These are phyloP conservation scores for Paraphoma sp. DNA, from an alignment of 2,329 filamentous ascomycete species.

Conservation along the genomic window DNA sequence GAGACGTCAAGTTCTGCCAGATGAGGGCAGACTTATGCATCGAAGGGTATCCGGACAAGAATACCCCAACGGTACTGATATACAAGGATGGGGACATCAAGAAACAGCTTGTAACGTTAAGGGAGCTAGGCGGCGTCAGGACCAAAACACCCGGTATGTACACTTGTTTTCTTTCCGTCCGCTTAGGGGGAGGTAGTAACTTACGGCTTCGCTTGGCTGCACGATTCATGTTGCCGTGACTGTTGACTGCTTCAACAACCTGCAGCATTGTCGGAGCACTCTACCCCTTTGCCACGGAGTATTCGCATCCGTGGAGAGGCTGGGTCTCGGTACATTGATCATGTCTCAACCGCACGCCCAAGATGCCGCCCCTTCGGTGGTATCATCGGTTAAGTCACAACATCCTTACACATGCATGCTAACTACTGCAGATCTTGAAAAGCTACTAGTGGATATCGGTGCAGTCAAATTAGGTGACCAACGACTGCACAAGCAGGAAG, in stretches of 20 bases:
- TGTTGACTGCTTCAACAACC: too few relatives aligned
- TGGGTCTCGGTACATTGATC: too few relatives aligned
- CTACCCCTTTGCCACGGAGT: too few relatives aligned
- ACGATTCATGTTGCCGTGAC: neutral
- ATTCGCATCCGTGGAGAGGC: too few relatives aligned
- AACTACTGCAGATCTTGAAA: slow-evolving; percentile 69
- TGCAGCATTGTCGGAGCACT: too few relatives aligned
- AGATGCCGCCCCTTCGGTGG: neutral
- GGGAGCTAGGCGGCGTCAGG: slow-evolving; percentile 71
- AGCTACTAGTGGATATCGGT: slow-evolving; percentile 80
- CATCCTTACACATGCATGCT: neutral
- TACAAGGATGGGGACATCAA: slow-evolving; percentile 93
- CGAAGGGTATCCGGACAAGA: slow-evolving; percentile 92
- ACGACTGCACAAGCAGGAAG: slow-evolving; percentile 69
- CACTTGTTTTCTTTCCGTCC: neutral
- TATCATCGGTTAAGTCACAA: neutral
- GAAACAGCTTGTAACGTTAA: slow-evolving; percentile 89
- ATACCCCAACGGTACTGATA: slow-evolving; percentile 91
- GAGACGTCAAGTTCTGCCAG: slow-evolving; percentile 97
- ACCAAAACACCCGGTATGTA: slow-evolving; percentile 23
- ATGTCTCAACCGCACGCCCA: too few relatives aligned
- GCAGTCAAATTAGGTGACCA: slow-evolving; percentile 81
- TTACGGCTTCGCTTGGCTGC: slow-evolving; percentile 19
- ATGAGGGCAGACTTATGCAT: slow-evolving; percentile 92
- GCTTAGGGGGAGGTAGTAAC: neutral